Evolutionary conservation across 805 yeast genomes (phyloP).

Genomic region (Candida pini): DNA sequence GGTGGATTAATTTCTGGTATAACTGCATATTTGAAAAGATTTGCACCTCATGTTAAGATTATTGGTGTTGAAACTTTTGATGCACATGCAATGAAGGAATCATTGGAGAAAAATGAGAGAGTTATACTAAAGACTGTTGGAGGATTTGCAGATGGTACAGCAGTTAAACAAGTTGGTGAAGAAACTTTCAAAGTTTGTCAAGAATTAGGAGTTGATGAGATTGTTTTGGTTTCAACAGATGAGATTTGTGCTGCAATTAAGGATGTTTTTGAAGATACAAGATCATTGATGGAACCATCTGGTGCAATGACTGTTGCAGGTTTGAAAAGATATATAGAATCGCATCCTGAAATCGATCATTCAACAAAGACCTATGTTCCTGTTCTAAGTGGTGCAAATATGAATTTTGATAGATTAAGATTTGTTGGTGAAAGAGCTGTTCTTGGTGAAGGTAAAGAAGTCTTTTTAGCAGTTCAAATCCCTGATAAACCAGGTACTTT

Average conservation of each 20-base stretch:
- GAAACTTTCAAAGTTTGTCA: slow-evolving; percentile 83
- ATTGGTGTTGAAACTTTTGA: slow-evolving; percentile 96
- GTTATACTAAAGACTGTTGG: slow-evolving; percentile 71
- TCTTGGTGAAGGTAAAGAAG: slow-evolving; percentile 97
- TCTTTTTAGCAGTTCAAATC: slow-evolving; percentile 80
- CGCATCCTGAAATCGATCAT: slow-evolving; percentile 68
- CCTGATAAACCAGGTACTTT: slow-evolving; percentile 95
- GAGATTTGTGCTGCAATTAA: slow-evolving; percentile 95
- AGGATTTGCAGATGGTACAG: slow-evolving; percentile 98
- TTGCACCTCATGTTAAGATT: slow-evolving; percentile 95
- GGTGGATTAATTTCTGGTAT: slow-evolving; percentile 95
- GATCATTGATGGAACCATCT: slow-evolving; percentile 92
- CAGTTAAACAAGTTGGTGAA: slow-evolving; percentile 83
- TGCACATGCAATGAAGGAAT: slow-evolving; percentile 85
- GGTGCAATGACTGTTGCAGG: slow-evolving; percentile 98
- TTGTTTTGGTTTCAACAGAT: slow-evolving; percentile 79
- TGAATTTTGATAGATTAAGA: slow-evolving; percentile 94
- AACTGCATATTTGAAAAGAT: slow-evolving; percentile 82
- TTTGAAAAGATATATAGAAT: slow-evolving; percentile 68
- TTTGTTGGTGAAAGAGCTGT: slow-evolving; percentile 97
- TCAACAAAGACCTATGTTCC: slow-evolving; percentile 70
- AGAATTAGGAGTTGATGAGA: slow-evolving; percentile 76
- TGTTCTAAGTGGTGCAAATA: slow-evolving; percentile 91
- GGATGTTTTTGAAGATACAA: slow-evolving; percentile 92
- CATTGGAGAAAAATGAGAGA: slow-evolving; percentile 51